Evolutionary conservation across 331 rosid genomes (phyloP), one percentile per base, ranked within the genome.

Genomic region (Acacia pycnantha): DNA sequence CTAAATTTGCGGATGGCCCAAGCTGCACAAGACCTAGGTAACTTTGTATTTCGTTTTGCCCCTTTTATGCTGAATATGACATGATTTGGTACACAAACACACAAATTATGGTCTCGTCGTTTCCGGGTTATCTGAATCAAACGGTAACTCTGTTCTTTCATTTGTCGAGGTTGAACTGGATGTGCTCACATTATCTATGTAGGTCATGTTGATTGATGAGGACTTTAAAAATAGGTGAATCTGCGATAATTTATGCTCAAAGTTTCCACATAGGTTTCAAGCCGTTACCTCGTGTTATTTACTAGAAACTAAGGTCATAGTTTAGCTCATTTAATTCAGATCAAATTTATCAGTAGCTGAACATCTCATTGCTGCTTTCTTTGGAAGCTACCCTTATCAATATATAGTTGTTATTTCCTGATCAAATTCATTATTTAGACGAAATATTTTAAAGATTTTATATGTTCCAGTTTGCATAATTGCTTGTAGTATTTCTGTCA

Each of bases 1-100:
- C 83, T 83, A 47, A 77, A 48, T 74, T 85, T 88, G 78, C 86
- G 74, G 85, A 94, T 92, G 98, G 88, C 95, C 44, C 89, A 89
- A 72, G 43, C 86, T 82, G 76, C 89, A 11, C 82, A 83, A 73
- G 88, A 86, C 79, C 81, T 91, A 43, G 77, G 98, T 92, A 67
- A 85, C 85, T 77, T 19, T 40, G 59, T 35, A 8, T 35, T 35
- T 35, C 59, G 5, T 73, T 29, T 81, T 70, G 7, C 51, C 4
- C 40, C 19, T 75, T 24, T 26, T 74, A 48, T 79, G 50, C 46
- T 48, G 53, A 35, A 19, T 40, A 24, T 37, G 73, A 5, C 18
- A 7, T 71, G 14, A 24, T 46, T 71, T 26, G 24, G 40, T 8
- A 46, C 24, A 71, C 8, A 24, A 71, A 21, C 8, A 26, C 19